These are phyloP conservation scores for Mycena maculata DNA, from an alignment of 768 basidiomycete species.

Conservation along the genomic window DNA sequence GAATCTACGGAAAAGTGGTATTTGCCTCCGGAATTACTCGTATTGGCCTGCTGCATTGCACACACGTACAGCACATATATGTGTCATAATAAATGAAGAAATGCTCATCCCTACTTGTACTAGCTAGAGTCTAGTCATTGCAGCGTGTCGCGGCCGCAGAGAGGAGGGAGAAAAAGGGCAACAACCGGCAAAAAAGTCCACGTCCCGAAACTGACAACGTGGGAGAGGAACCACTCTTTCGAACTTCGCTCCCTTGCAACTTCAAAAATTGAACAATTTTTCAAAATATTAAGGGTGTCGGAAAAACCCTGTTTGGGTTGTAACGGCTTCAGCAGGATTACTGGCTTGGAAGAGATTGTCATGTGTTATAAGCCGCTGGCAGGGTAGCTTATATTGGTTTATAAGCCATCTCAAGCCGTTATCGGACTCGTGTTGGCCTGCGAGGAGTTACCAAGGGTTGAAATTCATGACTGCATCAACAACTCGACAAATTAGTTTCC, in stretches of 20 bases:
- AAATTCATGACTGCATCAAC: too few relatives aligned
- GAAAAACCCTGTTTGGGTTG: too few relatives aligned
- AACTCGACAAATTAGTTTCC: too few relatives aligned
- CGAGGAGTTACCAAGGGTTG: too few relatives aligned
- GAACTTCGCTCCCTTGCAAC: conserved; percentile 1
- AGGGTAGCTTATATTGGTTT: too few relatives aligned
- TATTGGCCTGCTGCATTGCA: neutral
- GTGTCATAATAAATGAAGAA: neutral
- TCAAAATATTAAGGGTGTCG: neutral
- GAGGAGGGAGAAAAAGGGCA: neutral
- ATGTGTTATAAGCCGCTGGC: too few relatives aligned
- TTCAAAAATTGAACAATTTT: neutral
- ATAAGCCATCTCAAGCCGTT: too few relatives aligned
- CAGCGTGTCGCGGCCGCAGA: neutral
- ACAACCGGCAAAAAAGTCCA: neutral
- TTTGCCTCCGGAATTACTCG: conserved; percentile 1
- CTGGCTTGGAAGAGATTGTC: too few relatives aligned
- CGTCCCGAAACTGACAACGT: neutral
- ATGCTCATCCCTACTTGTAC: neutral
- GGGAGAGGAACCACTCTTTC: neutral
- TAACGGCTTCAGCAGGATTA: too few relatives aligned
- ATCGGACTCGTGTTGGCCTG: too few relatives aligned
- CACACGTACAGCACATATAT: too few relatives aligned
- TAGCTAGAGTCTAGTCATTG: neutral
- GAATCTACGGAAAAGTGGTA: neutral